Base-by-base conservation (phyloP, 176 grass and related monocot species). In the Zoysia pacifica region DNA sequence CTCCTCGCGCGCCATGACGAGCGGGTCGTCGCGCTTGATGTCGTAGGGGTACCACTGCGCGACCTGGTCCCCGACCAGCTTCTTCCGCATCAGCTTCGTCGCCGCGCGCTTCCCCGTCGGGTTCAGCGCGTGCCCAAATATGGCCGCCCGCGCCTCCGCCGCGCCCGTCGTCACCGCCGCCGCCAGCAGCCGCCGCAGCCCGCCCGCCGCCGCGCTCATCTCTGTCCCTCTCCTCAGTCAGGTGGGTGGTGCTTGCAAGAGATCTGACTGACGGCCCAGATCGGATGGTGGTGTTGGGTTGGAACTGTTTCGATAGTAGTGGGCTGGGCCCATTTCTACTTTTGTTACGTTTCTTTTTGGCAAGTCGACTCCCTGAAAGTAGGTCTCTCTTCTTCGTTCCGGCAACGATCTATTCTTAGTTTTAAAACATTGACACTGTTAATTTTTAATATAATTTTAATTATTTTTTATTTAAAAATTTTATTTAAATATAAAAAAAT, bases 21-120 rank as follows among this genome's bases (percentile, higher is more conserved):
- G 54, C 66, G 88, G 91, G 69, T 91, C 86, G 62, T 89, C 88
- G 39, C 82, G 84, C 83, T 91, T 94, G 76, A 89, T 82, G 77
- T 91, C 91, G 80, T 91, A 62, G 76, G 91, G 91, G 68, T 94
- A 94, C 91, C 91, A 94, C 83, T 86, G 77, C 19, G 91, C 91
- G n/a, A 94, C 55, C 76, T 91, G 69, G 44, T 86, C 86, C 4
- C 91, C 91, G 13, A 91, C 76, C 48, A 94, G 50, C 80, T 94
- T 94, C 85, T 82, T 91, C 60, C 88, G 80, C 70, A 94, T 75
- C 68, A 94, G 84, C 88, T 91, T 94, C 37, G 89, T 90, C 48
- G 91, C 80, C 67, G 88, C 81, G 51, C 88, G 88, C 86, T 91
- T 91, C 8, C 91, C 91, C 61, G 44, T 62, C 1, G 88, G 88